Conservation (phyloP, 352 stramenopile genomes). For the Phytophthora multivora region DNA sequence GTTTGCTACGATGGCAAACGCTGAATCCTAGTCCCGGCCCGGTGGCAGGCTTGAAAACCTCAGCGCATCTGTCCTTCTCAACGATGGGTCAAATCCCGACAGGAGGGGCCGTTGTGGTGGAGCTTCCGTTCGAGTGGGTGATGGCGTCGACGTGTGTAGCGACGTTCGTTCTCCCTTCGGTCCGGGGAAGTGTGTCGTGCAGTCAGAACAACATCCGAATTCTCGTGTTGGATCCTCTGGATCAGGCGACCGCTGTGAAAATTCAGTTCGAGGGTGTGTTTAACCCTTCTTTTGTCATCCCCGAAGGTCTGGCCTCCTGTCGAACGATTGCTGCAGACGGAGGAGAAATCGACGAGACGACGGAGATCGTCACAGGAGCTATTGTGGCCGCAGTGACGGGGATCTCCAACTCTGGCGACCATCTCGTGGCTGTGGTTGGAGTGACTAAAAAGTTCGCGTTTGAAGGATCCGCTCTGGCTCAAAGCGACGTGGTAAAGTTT, state of each 20-base stretch:
- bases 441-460: conserved; percentile 57
- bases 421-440: conserved; percentile 53
- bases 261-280: conserved; percentile 45
- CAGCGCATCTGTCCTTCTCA: conserved; percentile 42
- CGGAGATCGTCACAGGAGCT: conserved; percentile 33
- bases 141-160: conserved; percentile 35
- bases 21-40: conserved; percentile 47
- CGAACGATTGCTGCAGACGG: conserved; percentile 46
- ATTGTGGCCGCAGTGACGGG: conserved; percentile 45
- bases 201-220: conserved; percentile 45
- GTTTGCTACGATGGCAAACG: conserved; percentile 51
- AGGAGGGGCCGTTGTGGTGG: conserved; percentile 41
- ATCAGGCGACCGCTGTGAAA: conserved; percentile 39
- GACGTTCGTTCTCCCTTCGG: conserved; percentile 39
- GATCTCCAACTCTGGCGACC: conserved; percentile 48
- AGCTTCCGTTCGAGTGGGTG: conserved; percentile 54
- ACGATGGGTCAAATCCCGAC: conserved; percentile 44
- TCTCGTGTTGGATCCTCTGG: conserved; percentile 39
- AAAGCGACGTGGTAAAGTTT: conserved; percentile 66
- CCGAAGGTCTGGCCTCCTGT: conserved; percentile 17
- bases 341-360: conserved; percentile 51
- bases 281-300: conserved; percentile 51
- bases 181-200: conserved; percentile 35
- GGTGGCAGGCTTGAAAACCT: conserved; percentile 56
- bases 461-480: conserved; percentile 41